These are phyloP conservation scores for Berberis thunbergii DNA, from an alignment of 164 flowering plant genomes.

Conservation along the genomic window DNA sequence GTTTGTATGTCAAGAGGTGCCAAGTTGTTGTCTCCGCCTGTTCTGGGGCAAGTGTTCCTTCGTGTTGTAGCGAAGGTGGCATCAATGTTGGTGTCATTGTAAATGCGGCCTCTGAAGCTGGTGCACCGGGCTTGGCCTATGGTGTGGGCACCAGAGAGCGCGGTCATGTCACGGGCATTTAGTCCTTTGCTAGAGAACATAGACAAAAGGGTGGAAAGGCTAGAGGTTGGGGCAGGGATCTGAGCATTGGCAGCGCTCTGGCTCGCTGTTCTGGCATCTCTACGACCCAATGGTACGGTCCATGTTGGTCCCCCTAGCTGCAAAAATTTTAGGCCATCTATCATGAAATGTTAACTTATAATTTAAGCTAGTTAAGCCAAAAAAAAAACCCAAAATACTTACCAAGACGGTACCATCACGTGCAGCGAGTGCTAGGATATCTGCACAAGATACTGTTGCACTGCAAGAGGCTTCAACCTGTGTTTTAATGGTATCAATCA, in stretches of 20 bases:
- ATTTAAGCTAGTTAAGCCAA: background rate
- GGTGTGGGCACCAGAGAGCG: slow-evolving; percentile 41
- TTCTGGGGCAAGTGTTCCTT: slow-evolving; percentile 21
- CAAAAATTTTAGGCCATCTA: background rate
- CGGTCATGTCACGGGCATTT: slow-evolving; percentile 23
- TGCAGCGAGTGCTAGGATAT: slow-evolving; percentile 41
- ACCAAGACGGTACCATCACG: slow-evolving; percentile 31
- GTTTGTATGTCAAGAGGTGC: slow-evolving; percentile 41
- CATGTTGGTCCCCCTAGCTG: slow-evolving; percentile 39
- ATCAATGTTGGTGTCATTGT: slow-evolving; percentile 44
- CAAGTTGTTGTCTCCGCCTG: slow-evolving; percentile 18
- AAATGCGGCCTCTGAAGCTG: slow-evolving; percentile 28
- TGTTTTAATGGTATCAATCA: slow-evolving; percentile 37
- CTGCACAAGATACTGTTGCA: slow-evolving; percentile 41
- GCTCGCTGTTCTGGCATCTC: slow-evolving; percentile 39
- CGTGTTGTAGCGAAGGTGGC: slow-evolving; percentile 23
- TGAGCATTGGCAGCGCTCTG: slow-evolving; percentile 22
- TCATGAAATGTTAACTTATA: too few relatives aligned
- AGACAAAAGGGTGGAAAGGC: slow-evolving; percentile 23
- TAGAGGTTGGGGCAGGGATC: slow-evolving; percentile 20
- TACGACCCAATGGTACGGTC: slow-evolving; percentile 29
- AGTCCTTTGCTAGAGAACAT: slow-evolving; percentile 26
- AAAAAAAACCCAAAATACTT: background rate
- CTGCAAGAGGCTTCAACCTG: slow-evolving; percentile 31
- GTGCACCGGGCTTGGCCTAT: slow-evolving; percentile 34